Conservation (phyloP, 805 yeast species). For the Helenozyma rhizophorensis region DNA sequence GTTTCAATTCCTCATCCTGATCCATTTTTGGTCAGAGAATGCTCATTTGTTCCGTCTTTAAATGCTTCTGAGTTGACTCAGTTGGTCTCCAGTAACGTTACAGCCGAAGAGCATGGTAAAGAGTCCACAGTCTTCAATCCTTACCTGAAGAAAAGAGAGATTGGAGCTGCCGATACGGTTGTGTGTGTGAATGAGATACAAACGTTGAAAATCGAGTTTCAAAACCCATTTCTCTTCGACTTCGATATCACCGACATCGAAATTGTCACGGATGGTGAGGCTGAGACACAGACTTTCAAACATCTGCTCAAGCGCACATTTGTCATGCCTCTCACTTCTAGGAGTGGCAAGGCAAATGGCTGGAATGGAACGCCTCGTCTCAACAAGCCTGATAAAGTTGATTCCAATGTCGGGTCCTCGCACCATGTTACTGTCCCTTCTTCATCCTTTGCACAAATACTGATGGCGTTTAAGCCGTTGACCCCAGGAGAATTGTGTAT, state of each 20-base stretch:
- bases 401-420: too few relatives aligned
- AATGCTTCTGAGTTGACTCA: too few relatives aligned
- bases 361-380: too few relatives aligned
- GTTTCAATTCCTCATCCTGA: slow-evolving; percentile 63
- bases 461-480: slow-evolving; percentile 46
- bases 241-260: slow-evolving; percentile 51
- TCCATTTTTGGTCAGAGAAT: slow-evolving; percentile 54
- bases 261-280: slow-evolving; percentile 30
- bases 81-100: too few relatives aligned
- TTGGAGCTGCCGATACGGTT: slow-evolving; percentile 26
- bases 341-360: too few relatives aligned
- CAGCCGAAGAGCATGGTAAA: not conserved
- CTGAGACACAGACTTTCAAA: slow-evolving; percentile 23
- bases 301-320: slow-evolving; percentile 1
- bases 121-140: slow-evolving; percentile 49
- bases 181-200: slow-evolving; percentile 48
- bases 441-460: slow-evolving; percentile 29
- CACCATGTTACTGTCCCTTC: slow-evolving; percentile 21
- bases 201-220: slow-evolving; percentile 53
- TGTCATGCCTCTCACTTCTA: slow-evolving; percentile 1
- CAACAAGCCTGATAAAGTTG: too few relatives aligned
- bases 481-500: slow-evolving; percentile 46
- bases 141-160: slow-evolving; percentile 20
- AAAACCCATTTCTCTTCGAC: slow-evolving; percentile 79
- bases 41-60: slow-evolving; percentile 23